phyloP scores from a whole-genome alignment of 768 basidiomycete genomes.

The Rhodotorula toruloides region DNA sequence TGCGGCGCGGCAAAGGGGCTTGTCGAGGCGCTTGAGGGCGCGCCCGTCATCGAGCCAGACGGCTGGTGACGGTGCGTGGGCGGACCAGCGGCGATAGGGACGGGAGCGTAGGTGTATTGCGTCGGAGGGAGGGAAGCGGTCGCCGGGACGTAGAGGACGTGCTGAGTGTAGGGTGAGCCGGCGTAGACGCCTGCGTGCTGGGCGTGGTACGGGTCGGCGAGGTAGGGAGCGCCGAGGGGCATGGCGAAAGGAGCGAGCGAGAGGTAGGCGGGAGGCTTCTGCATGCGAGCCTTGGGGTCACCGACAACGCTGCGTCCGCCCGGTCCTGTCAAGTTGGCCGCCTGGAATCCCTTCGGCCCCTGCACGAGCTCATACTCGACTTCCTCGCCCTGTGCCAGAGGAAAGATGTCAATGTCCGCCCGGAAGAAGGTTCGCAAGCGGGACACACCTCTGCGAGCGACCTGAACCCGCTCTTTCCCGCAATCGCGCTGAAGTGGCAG shows the following conservation, averaged over 20 bases:
- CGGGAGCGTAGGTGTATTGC: conserved; percentile 36
- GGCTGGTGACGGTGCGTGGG: conserved; percentile 1
- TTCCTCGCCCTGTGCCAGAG: conserved; percentile 28
- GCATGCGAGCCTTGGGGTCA: conserved; percentile 31
- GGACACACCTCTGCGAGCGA: conserved; percentile 41
- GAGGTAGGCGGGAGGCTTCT: conserved; percentile 33
- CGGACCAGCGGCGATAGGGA: conserved; percentile 15
- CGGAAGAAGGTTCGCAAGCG: not conserved
- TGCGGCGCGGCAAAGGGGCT: conserved; percentile 32
- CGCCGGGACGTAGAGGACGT: conserved; percentile 42
- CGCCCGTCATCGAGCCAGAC: not conserved
- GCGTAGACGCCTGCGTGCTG: conserved; percentile 43
- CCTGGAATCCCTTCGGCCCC: conserved; percentile 43
- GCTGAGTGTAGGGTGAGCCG: conserved; percentile 43
- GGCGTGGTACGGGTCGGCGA: conserved; percentile 41
- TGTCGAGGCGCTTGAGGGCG: not conserved
- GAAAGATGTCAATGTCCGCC: not conserved
- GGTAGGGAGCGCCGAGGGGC: conserved; percentile 32
- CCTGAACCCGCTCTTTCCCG: conserved; percentile 41
- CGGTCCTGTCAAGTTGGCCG: conserved; percentile 41
- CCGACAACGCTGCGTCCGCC: conserved; percentile 37
- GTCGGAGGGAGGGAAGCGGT: conserved; percentile 25
- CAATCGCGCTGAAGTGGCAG: conserved; percentile 42
- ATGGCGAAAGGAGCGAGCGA: conserved; percentile 34
- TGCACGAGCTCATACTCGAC: conserved; percentile 43